Evolutionary conservation across 352 stramenopile genomes (phyloP).

Genomic region (Pythium vanterpoolii): DNA sequence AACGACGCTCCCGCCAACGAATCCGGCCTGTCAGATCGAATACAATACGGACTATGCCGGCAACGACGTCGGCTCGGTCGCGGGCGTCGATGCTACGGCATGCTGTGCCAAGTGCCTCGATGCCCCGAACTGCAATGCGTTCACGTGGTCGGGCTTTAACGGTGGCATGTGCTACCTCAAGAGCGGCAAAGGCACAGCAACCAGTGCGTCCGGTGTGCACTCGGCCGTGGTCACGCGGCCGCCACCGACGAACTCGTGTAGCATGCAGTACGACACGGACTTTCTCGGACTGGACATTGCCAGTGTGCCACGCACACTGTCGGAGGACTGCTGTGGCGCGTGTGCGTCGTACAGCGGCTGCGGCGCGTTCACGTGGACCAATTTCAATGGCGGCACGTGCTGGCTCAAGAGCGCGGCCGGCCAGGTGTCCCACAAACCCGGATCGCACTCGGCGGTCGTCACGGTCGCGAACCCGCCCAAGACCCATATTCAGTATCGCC

Average conservation of each 20-base stretch:
- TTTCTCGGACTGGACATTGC: constrained; percentile 15
- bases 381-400: constrained; percentile 22
- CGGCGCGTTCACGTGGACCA: constrained; percentile 18
- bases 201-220: neutral
- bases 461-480: constrained; percentile 2
- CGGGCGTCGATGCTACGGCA: neutral
- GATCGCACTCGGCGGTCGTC: constrained; percentile 15
- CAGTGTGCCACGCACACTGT: neutral
- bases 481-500: constrained; percentile 26
- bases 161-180: constrained; percentile 29
- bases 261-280: constrained; percentile 8
- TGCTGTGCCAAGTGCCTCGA: constrained; percentile 22
- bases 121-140: constrained; percentile 11
- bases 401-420: constrained; percentile 17
- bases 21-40: constrained; percentile 13
- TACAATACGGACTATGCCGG: constrained; percentile 26
- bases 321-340: constrained; percentile 10
- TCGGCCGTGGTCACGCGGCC: constrained; percentile 12
- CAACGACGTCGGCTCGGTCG: constrained; percentile 25
- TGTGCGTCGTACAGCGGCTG: constrained; percentile 16
- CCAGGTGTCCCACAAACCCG: constrained; percentile 9
- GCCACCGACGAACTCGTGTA: constrained; percentile 7
- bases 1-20: neutral
- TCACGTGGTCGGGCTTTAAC: constrained; percentile 23
- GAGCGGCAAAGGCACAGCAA: constrained; percentile 1